Conservation (phyloP, 345 rosid species). For the Microcos paniculata region DNA sequence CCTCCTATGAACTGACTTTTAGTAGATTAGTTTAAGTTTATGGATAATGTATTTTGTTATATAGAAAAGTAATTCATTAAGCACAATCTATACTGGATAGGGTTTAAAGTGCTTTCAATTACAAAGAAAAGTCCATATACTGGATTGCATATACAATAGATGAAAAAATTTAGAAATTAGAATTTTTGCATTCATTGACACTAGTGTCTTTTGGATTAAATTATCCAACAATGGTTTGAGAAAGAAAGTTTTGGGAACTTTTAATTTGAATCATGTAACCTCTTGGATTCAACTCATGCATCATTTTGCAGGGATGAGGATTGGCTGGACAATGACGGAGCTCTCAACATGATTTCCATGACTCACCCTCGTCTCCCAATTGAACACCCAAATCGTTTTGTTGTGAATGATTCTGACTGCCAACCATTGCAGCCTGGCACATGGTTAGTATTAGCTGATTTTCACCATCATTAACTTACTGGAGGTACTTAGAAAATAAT, state of each 20-base stretch:
- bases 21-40: too few species aligned
- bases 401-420: slow-evolving; percentile 58
- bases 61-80: too few species aligned
- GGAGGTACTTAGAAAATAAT: neutral
- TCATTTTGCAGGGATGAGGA: slow-evolving; percentile 73
- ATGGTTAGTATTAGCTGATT: slow-evolving; percentile 57
- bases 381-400: slow-evolving; percentile 59
- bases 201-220: neutral
- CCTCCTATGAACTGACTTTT: too few species aligned
- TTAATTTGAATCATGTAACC: neutral
- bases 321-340: slow-evolving; percentile 97
- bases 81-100: too few species aligned
- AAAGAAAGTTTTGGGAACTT: neutral
- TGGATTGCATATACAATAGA: neutral
- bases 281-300: neutral
- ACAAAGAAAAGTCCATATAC: too few species aligned
- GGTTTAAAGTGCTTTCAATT: too few species aligned
- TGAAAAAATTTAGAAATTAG: neutral
- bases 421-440: slow-evolving; percentile 74
- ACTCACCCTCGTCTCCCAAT: slow-evolving; percentile 85
- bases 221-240: neutral
- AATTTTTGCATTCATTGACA: neutral
- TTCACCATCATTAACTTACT: neutral
- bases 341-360: slow-evolving; percentile 88
- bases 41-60: too few species aligned